A percentile compares a stretch with the other conserved stretches of the same genome.
Conservation (phyloP, 139 green algal species). For the Limnomonas spitsbergensis region DNA sequence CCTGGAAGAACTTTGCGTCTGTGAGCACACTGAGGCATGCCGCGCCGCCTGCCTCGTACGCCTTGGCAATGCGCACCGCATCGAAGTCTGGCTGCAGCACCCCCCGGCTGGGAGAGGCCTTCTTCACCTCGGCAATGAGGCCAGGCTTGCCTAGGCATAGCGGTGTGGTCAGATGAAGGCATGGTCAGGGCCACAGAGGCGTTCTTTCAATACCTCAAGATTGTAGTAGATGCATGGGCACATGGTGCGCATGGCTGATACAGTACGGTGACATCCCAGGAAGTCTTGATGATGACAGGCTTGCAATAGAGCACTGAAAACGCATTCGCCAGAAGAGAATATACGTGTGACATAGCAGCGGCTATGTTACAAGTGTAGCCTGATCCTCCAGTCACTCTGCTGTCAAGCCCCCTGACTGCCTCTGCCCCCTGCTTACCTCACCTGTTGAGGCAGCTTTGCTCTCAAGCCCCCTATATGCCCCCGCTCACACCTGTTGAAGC, state of each 20-base stretch:
- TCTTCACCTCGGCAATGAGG: slow-evolving; percentile 98
- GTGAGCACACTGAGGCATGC: slow-evolving; percentile 95
- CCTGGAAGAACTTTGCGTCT: slow-evolving; percentile 94
- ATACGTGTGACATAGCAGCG: no score
- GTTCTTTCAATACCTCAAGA: not conserved
- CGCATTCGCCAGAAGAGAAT: no score
- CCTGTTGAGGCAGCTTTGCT: no score
- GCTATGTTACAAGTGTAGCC: no score
- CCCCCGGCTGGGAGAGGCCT: slow-evolving; percentile 91
- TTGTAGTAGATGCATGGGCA: not conserved
- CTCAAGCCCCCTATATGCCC: no score
- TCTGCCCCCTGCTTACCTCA: no score
- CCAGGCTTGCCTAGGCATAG: slow-evolving; percentile 73
- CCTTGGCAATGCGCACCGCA: slow-evolving; percentile 30
- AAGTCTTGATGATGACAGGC: no score
- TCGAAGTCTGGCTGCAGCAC: slow-evolving; percentile 79
- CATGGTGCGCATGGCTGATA: not conserved
- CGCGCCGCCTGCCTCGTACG: slow-evolving; percentile 92
- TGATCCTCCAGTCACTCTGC: no score
- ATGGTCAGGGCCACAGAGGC: not conserved
- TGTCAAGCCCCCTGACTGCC: no score
- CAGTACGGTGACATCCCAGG: not conserved
- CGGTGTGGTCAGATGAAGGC: not conserved
- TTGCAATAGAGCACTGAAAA: no score
- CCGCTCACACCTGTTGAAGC: slow-evolving; percentile 52